Evolutionary conservation across 169 alveolate genomes (phyloP).

Genomic region (Babesia caballi): DNA sequence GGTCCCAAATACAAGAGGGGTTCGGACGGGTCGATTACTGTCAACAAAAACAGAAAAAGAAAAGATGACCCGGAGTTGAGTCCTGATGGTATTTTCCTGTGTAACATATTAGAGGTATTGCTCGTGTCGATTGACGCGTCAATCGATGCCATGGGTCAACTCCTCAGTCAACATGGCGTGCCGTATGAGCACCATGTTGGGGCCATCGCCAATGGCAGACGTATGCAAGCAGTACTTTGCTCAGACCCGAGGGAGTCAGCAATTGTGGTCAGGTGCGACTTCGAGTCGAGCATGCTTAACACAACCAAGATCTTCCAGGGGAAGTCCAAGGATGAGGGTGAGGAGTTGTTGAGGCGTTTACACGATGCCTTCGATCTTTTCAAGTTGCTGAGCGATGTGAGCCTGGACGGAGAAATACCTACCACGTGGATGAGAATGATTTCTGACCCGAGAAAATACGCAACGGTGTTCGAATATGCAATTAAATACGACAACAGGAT

Average conservation of each 20-base stretch:
- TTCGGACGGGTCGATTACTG: conserved; percentile 32
- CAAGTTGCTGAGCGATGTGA: conserved; percentile 39
- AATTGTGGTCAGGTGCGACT: conserved; percentile 60
- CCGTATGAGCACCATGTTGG: conserved; percentile 55
- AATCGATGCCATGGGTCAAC: conserved; percentile 58
- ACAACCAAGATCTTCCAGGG: conserved; percentile 35
- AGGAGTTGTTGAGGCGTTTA: conserved; percentile 20
- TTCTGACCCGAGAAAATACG: conserved; percentile 53
- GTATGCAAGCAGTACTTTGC: conserved; percentile 59
- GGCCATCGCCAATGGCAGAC: conserved; percentile 37
- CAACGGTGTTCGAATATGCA: conserved; percentile 34
- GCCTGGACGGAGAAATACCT: conserved; percentile 25
- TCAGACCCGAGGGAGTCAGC: conserved; percentile 57
- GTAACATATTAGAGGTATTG: conserved; percentile 51
- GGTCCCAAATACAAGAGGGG: conserved; percentile 59
- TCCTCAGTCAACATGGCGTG: conserved; percentile 58
- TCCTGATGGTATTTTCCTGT: conserved; percentile 53
- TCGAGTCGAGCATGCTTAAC: conserved; percentile 33
- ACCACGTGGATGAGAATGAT: conserved; percentile 53
- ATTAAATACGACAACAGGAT: conserved; percentile 48
- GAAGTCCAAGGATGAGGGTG: conserved; percentile 39
- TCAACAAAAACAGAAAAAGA: conserved; percentile 15
- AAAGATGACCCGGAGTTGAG: conserved; percentile 21
- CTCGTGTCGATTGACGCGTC: conserved; percentile 41
- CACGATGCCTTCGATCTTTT: conserved; percentile 63